These are phyloP conservation scores for Thalassiosira hispida DNA, from an alignment of 352 stramenopile genomes.

Conservation along the genomic window DNA sequence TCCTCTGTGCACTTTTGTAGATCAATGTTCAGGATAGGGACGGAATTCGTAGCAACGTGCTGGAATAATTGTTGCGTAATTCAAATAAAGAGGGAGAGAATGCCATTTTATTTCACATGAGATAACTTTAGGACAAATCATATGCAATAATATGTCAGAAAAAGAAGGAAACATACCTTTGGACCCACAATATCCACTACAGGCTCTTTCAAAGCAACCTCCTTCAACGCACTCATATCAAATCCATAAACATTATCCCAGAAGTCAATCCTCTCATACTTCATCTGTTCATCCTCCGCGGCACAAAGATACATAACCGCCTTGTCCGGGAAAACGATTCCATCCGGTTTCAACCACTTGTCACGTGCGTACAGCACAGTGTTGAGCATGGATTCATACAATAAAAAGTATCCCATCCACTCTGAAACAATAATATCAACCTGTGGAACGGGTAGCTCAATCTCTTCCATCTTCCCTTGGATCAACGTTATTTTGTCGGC, in stretches of 20 bases:
- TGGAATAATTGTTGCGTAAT: background rate
- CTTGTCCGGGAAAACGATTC: slow-evolving; percentile 95
- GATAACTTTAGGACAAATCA: background rate
- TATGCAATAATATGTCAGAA: background rate
- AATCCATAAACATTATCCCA: slow-evolving; percentile 99
- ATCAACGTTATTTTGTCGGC: slow-evolving; percentile 93
- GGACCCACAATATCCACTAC: slow-evolving; percentile 96
- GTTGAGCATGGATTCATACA: slow-evolving; percentile 98
- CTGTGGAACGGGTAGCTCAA: slow-evolving; percentile 90
- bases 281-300: slow-evolving; percentile 92
- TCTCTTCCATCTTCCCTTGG: slow-evolving; percentile 91
- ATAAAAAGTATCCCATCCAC: slow-evolving; percentile 98
- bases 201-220: slow-evolving; percentile 95
- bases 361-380: slow-evolving; percentile 95
- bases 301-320: slow-evolving; percentile 94
- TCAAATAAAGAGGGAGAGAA: background rate
- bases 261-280: slow-evolving; percentile 85
- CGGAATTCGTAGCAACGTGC: slow-evolving; percentile 88
- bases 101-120: background rate
- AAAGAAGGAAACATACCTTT: slow-evolving; percentile 68
- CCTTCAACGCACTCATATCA: slow-evolving; percentile 98
- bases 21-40: slow-evolving; percentile 89
- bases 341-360: slow-evolving; percentile 92
- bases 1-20: slow-evolving; percentile 85
- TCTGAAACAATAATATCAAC: slow-evolving; percentile 99